Evolutionary conservation across 2,329 filamentous ascomycete species (phyloP).

Genomic region (Seiridium cupressi): DNA sequence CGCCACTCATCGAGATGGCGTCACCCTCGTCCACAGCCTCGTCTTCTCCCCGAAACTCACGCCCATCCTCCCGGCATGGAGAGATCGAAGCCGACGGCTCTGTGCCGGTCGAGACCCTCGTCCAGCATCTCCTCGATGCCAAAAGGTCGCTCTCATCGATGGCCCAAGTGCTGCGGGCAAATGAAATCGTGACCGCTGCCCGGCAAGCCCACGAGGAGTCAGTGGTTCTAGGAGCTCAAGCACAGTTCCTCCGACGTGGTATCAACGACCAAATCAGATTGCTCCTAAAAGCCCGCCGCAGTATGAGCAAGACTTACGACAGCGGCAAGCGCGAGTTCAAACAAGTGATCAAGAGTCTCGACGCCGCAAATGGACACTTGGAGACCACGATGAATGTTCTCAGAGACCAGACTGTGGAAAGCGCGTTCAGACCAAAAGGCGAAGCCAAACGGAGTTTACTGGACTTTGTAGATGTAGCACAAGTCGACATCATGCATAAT

Average conservation of each 20-base stretch:
- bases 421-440: constrained; percentile 56
- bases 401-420: constrained; percentile 62
- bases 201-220: constrained; percentile 76
- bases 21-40: constrained; percentile 11
- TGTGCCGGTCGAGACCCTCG: constrained; percentile 70
- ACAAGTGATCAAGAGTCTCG: constrained; percentile 61
- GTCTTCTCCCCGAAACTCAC: constrained; percentile 22
- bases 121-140: constrained; percentile 79
- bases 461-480: constrained; percentile 74
- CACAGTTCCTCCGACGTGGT: constrained; percentile 63
- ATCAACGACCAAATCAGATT: constrained; percentile 56
- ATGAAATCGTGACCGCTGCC: constrained; percentile 78
- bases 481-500: constrained; percentile 63
- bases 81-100: constrained; percentile 35
- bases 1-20: constrained; percentile 9
- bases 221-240: constrained; percentile 68
- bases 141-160: constrained; percentile 87
- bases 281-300: constrained; percentile 48
- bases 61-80: constrained; percentile 21
- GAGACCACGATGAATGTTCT: constrained; percentile 66
- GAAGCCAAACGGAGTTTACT: constrained; percentile 63
- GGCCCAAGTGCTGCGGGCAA: constrained; percentile 77
- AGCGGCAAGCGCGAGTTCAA: constrained; percentile 59
- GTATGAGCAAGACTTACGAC: constrained; percentile 55
- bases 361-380: constrained; percentile 63